Percentiles rank a stretch among this genome's conserved stretches.
Evolutionary conservation across 305 asterid species (phyloP).

Genomic region (Rubia tinctorum): DNA sequence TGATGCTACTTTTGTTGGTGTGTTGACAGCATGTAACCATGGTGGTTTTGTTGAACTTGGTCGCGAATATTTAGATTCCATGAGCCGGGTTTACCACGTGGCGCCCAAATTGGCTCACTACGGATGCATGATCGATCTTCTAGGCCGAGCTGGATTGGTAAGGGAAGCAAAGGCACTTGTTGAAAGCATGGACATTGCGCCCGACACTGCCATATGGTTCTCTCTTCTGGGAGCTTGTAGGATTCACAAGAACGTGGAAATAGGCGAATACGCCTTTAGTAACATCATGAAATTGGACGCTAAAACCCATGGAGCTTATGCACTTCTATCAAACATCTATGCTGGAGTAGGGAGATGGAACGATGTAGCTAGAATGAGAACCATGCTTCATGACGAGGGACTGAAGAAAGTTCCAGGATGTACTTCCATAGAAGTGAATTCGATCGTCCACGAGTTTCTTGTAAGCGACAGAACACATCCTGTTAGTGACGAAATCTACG

Average conservation of each 20-base stretch:
- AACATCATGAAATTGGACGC: conserved; percentile 48
- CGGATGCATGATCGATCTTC: conserved; percentile 72
- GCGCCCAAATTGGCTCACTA: conserved; percentile 59
- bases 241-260: conserved; percentile 48
- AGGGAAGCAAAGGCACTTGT: no score
- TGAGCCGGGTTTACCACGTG: conserved; percentile 35
- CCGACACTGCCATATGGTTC: conserved; percentile 72
- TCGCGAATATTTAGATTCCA: conserved; percentile 40
- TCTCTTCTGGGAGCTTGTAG: conserved; percentile 65
- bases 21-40: conserved; percentile 37
- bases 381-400: conserved; percentile 50
- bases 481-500: conserved; percentile 44
- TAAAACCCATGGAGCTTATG: conserved; percentile 45
- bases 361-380: conserved; percentile 59
- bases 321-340: conserved; percentile 60
- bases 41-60: conserved; percentile 62
- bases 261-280: conserved; percentile 54
- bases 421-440: no score
- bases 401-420: conserved; percentile 51
- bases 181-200: conserved; percentile 21
- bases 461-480: conserved; percentile 54
- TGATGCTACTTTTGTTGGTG: no score
- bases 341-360: conserved; percentile 66
- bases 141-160: conserved; percentile 7
- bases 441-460: no score